Evolutionary conservation across 2,329 filamentous ascomycete genomes (phyloP).

Genomic region (Cladosporium cucumerinum): DNA sequence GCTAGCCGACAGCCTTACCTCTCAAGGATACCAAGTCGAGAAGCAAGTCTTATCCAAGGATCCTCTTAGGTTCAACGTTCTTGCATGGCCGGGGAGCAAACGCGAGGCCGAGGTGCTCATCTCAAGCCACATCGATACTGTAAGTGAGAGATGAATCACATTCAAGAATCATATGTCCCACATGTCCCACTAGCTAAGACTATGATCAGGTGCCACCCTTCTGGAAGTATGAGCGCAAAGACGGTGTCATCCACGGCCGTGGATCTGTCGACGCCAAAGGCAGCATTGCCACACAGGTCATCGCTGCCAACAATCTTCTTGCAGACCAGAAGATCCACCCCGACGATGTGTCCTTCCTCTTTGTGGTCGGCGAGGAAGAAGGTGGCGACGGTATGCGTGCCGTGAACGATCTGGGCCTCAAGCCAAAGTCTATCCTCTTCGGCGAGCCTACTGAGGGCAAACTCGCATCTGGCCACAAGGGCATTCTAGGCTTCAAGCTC

Average conservation of each 20-base stretch:
- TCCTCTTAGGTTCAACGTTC: constrained; percentile 65
- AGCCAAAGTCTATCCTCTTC: constrained; percentile 69
- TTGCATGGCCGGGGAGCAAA: constrained; percentile 58
- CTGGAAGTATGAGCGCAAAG: constrained; percentile 61
- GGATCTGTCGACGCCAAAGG: constrained; percentile 64
- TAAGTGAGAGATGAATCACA: constrained; percentile 32
- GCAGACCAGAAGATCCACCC: constrained; percentile 39
- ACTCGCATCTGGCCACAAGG: constrained; percentile 89
- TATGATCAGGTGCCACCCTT: constrained; percentile 53
- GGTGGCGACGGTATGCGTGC: constrained; percentile 74
- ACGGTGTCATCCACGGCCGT: constrained; percentile 56
- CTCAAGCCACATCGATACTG: constrained; percentile 78
- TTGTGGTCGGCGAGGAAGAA: constrained; percentile 78
- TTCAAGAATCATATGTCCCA: background rate
- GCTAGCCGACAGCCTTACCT: constrained; percentile 63
- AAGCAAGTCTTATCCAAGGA: constrained; percentile 50
- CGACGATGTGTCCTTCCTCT: constrained; percentile 52
- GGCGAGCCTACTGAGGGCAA: constrained; percentile 89
- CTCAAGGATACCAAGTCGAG: constrained; percentile 60
- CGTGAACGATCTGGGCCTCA: constrained; percentile 47
- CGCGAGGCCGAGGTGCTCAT: constrained; percentile 61
- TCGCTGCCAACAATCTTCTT: constrained; percentile 58
- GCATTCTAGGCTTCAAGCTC: constrained; percentile 66
- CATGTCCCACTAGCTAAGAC: background rate
- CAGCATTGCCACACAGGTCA: constrained; percentile 67